Percentiles rank a stretch among this genome's conserved stretches.
Conservation (phyloP, 352 stramenopile species). For the Pythium coloratum region DNA sequence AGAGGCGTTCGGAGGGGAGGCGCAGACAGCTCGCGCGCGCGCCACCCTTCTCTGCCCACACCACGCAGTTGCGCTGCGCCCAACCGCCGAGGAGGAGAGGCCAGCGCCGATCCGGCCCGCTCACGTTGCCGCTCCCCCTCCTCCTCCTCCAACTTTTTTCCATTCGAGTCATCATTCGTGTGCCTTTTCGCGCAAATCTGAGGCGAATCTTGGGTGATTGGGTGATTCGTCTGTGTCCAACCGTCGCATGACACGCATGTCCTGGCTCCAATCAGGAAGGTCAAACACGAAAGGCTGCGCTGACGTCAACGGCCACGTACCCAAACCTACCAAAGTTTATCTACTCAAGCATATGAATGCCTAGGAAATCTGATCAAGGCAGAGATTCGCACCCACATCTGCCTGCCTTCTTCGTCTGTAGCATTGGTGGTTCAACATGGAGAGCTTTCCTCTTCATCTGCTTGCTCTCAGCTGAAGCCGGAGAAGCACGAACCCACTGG, state of each 20-base stretch:
- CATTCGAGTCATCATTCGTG: conserved; percentile 4
- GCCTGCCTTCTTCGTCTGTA: too few relatives aligned
- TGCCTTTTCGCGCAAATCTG: conserved; percentile 21
- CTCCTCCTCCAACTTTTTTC: not conserved
- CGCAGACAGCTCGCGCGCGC: not conserved
- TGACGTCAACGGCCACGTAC: conserved; percentile 24
- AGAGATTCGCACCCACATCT: not conserved
- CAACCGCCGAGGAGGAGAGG: not conserved
- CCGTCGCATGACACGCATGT: conserved; percentile 22
- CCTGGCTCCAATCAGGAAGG: conserved; percentile 23
- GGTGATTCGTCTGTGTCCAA: conserved; percentile 23
- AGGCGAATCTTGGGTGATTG: conserved; percentile 28
- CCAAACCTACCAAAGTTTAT: conserved; percentile 16
- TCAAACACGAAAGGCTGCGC: conserved; percentile 20
- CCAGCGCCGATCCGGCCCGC: conserved; percentile 2
- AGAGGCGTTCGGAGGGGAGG: not conserved
- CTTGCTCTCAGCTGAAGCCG: not conserved
- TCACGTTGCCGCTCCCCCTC: conserved; percentile 2
- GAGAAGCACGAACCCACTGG: not conserved
- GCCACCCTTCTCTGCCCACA: conserved; percentile 7
- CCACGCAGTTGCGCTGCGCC: conserved; percentile 11
- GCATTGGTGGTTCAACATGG: too few relatives aligned
- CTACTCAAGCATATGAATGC: conserved; percentile 4
- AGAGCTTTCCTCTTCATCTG: not conserved
- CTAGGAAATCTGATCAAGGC: not conserved